Percentiles rank a stretch among this genome's conserved stretches.
These are phyloP conservation scores for Cryptosporidium felis DNA, from an alignment of 169 alveolate species.

Conservation along the genomic window DNA sequence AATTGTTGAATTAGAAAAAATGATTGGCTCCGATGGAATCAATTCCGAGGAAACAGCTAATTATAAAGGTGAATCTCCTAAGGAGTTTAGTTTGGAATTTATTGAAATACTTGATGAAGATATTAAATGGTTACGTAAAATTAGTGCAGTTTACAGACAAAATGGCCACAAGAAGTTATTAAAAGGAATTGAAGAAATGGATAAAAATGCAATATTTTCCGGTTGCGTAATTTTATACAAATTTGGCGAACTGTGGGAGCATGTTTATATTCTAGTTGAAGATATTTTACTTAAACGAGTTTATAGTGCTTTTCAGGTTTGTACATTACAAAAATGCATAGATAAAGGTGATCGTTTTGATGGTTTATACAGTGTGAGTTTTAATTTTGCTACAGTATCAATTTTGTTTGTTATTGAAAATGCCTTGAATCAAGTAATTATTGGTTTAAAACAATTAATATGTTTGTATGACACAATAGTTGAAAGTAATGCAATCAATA, in stretches of 20 bases:
- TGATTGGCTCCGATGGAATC: slow-evolving; percentile 9
- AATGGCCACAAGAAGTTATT: slow-evolving; percentile 43
- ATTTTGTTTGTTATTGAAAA: not conserved
- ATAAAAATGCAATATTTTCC: not conserved
- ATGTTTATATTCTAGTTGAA: slow-evolving; percentile 28
- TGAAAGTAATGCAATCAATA: not conserved
- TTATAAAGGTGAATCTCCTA: not conserved
- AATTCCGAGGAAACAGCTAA: not conserved
- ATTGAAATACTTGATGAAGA: slow-evolving; percentile 63
- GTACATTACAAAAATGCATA: slow-evolving; percentile 40
- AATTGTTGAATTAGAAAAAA: slow-evolving; percentile 49
- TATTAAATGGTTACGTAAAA: slow-evolving; percentile 27
- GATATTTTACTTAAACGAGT: slow-evolving; percentile 21
- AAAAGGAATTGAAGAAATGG: slow-evolving; percentile 31
- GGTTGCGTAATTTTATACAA: slow-evolving; percentile 47
- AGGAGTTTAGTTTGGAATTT: slow-evolving; percentile 6
- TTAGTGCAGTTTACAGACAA: slow-evolving; percentile 64
- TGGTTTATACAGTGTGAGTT: not conserved
- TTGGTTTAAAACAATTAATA: slow-evolving; percentile 19
- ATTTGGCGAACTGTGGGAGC: slow-evolving; percentile 66
- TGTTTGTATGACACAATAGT: slow-evolving; percentile 10
- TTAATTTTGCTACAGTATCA: not conserved
- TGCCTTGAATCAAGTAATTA: slow-evolving; percentile 5
- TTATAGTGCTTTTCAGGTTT: slow-evolving; percentile 5
- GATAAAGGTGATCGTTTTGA: not conserved